These are phyloP conservation scores for Hansenula lynferdii DNA, from an alignment of 1,139 yeast species.

Conservation along the genomic window DNA sequence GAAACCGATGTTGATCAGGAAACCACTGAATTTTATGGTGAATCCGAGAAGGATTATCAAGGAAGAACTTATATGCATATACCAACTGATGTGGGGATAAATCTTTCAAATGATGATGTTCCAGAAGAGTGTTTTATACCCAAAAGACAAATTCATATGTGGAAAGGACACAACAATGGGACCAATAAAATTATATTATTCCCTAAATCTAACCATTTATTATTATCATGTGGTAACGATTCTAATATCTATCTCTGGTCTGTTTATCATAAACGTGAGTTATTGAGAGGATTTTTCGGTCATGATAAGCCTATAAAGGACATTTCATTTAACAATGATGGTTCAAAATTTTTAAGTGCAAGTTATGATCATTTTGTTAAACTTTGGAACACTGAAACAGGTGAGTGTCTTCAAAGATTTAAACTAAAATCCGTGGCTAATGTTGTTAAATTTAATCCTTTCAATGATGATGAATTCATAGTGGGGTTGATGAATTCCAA, in stretches of 20 bases:
- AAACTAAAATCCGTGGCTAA: slow-evolving; percentile 50
- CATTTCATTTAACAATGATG: slow-evolving; percentile 48
- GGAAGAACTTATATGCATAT: slow-evolving; percentile 60
- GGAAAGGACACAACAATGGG: slow-evolving; percentile 63
- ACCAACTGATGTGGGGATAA: slow-evolving; percentile 47
- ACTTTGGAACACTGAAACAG: slow-evolving; percentile 81
- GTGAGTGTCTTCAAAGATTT: slow-evolving; percentile 46
- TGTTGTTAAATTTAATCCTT: slow-evolving; percentile 59
- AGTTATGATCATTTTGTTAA: slow-evolving; percentile 63
- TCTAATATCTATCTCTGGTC: slow-evolving; percentile 67
- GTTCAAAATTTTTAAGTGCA: slow-evolving; percentile 63
- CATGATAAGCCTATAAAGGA: slow-evolving; percentile 68
- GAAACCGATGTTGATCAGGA: no score
- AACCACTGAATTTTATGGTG: slow-evolving; percentile 48
- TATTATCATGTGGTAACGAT: slow-evolving; percentile 79
- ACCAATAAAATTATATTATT: slow-evolving; percentile 58
- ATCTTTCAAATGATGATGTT: slow-evolving; percentile 44
- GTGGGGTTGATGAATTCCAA: slow-evolving; percentile 67
- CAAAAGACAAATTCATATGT: slow-evolving; percentile 50
- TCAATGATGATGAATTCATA: slow-evolving; percentile 49
- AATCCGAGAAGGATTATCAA: slow-evolving; percentile 42
- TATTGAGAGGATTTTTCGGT: slow-evolving; percentile 65
- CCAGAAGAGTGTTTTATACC: slow-evolving; percentile 67
- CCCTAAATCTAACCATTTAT: slow-evolving; percentile 70
- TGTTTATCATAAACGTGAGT: slow-evolving; percentile 48